Evolutionary conservation across 2,329 filamentous ascomycete genomes (phyloP).

Genomic region (Drechslerella dactyloides): DNA sequence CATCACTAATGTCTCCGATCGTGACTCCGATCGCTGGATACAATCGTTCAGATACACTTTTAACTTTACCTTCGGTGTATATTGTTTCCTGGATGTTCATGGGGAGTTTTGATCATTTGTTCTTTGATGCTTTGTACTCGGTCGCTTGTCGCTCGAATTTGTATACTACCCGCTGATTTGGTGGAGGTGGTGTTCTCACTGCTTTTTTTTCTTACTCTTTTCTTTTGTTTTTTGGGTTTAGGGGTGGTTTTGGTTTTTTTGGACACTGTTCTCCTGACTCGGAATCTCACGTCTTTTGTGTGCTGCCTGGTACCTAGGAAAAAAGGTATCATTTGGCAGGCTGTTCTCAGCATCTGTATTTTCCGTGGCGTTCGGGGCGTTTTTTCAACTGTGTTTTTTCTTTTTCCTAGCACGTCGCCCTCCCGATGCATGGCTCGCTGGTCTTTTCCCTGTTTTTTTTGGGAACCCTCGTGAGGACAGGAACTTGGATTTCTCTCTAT

Average conservation of each 20-base stretch:
- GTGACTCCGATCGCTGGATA: conserved; percentile 27
- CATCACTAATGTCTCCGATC: neutral
- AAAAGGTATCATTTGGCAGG: conserved; percentile 2
- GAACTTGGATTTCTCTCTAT: neutral
- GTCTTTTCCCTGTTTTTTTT: neutral
- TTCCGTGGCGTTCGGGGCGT: conserved; percentile 5
- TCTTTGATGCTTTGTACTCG: too few relatives aligned
- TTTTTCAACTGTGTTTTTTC: neutral
- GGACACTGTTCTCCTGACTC: conserved; percentile 1
- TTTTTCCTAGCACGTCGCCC: neutral
- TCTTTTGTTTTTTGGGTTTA: neutral
- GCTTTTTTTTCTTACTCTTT: neutral
- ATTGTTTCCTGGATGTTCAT: conserved; percentile 35
- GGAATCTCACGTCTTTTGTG: neutral
- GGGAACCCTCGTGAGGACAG: neutral
- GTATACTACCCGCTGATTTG: conserved; percentile 27
- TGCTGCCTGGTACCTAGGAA: neutral
- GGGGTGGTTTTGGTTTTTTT: neutral
- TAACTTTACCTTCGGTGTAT: conserved; percentile 46
- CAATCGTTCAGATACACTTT: conserved; percentile 40
- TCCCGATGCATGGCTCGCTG: neutral
- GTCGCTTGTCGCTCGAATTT: too few relatives aligned
- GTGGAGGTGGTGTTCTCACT: conserved; percentile 7
- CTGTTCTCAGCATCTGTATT: neutral
- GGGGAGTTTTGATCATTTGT: conserved; percentile 27